Evolutionary conservation across 2,329 filamentous ascomycete genomes (phyloP).

Genomic region (Coniochaeta sp.): DNA sequence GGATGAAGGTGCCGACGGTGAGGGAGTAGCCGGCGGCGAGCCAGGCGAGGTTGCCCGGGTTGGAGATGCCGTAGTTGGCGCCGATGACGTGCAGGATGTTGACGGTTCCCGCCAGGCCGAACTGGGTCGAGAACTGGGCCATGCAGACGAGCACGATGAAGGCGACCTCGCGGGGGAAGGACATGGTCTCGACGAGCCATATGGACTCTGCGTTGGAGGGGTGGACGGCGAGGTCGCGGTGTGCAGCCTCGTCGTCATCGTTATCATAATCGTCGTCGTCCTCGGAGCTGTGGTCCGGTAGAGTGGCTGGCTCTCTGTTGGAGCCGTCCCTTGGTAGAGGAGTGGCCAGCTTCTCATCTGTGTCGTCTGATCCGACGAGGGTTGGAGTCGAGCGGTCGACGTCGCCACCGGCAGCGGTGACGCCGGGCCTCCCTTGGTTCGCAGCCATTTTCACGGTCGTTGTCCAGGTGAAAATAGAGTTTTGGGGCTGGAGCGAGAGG

Average conservation of each 20-base stretch:
- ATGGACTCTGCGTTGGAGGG: constrained; percentile 5
- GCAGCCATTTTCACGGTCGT: background rate
- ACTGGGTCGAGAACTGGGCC: constrained; percentile 14
- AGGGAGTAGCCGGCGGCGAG: constrained; percentile 37
- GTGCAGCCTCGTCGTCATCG: background rate
- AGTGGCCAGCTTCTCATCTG: background rate
- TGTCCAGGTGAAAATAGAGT: background rate
- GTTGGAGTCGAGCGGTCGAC: background rate
- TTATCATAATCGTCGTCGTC: background rate
- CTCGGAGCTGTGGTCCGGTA: background rate
- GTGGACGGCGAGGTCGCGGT: background rate
- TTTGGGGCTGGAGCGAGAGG: background rate
- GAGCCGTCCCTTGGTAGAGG: background rate
- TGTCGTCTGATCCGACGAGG: background rate
- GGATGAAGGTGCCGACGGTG: constrained; percentile 37
- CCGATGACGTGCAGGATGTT: constrained; percentile 35
- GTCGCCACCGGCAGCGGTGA: background rate
- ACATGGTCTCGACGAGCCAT: constrained; percentile 8
- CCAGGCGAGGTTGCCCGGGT: constrained; percentile 33
- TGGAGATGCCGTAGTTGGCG: constrained; percentile 26
- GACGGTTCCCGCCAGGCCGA: constrained; percentile 7
- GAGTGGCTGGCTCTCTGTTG: background rate
- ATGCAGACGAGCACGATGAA: constrained; percentile 12
- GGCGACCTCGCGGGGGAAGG: constrained; percentile 8
- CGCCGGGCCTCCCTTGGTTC: background rate